Conservation (phyloP, 805 yeast species). For the Saturnispora sanitii region DNA sequence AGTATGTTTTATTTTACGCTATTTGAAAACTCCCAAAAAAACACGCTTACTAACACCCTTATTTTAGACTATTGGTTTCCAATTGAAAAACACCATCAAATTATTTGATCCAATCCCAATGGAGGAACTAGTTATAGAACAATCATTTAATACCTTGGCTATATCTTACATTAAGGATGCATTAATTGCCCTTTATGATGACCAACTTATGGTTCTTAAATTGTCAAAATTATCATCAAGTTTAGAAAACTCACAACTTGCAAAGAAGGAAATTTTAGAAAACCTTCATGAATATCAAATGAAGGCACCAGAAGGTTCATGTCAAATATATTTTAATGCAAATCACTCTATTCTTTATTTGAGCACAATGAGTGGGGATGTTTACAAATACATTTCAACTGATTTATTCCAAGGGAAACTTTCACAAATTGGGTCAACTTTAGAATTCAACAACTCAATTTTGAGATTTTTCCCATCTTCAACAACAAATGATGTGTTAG, state of each 20-base stretch:
- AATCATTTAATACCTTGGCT: conserved; percentile 14
- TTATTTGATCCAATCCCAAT: conserved; percentile 13
- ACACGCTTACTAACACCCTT: conserved; percentile 8
- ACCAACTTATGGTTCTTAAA: conserved; percentile 15
- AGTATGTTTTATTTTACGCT: conserved; percentile 13
- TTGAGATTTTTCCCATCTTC: conserved; percentile 9
- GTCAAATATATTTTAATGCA: conserved; percentile 18
- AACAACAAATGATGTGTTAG: not conserved
- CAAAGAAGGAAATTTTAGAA: conserved; percentile 8
- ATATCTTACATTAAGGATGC: conserved; percentile 15
- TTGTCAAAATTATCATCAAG: conserved; percentile 13
- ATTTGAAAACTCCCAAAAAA: not conserved
- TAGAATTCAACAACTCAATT: not conserved
- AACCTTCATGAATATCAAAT: not conserved
- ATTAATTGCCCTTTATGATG: conserved; percentile 17
- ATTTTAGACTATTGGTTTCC: conserved; percentile 25
- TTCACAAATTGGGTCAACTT: conserved; percentile 2
- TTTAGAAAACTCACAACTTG: conserved; percentile 12
- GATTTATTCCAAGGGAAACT: conserved; percentile 7
- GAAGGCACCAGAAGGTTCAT: conserved; percentile 4
- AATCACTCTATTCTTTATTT: conserved; percentile 16
- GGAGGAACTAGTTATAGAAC: not conserved
- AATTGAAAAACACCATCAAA: conserved; percentile 19
- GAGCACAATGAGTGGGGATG: conserved; percentile 11
- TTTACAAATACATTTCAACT: conserved; percentile 1